These are phyloP conservation scores for Seiridium unicorne DNA, from an alignment of 2,329 filamentous ascomycete genomes.

Conservation along the genomic window DNA sequence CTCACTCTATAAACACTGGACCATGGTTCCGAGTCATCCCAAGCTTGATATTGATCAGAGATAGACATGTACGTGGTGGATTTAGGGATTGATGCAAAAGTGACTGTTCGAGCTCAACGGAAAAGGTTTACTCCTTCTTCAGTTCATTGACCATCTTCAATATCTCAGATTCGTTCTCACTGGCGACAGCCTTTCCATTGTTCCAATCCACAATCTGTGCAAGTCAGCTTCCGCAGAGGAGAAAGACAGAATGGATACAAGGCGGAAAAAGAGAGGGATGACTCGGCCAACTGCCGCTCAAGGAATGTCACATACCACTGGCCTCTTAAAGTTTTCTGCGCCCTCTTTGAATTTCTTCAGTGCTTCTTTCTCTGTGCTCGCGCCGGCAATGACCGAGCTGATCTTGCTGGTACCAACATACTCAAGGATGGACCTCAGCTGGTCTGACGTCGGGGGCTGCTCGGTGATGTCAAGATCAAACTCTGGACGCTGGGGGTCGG, in stretches of 20 bases:
- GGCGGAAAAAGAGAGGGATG: too few species aligned
- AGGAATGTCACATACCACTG: constrained; percentile 61
- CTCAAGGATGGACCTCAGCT: constrained; percentile 79
- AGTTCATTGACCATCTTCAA: constrained; percentile 71
- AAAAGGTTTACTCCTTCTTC: constrained; percentile 24
- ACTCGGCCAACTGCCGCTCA: too few species aligned
- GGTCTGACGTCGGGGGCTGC: constrained; percentile 74
- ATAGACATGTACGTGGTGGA: background rate
- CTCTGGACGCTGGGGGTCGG: constrained; percentile 54
- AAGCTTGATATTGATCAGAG: too few species aligned
- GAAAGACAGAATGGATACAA: constrained; percentile 1
- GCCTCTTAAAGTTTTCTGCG: constrained; percentile 66
- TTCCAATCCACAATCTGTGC: constrained; percentile 81
- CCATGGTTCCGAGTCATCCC: too few species aligned
- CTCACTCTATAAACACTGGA: too few species aligned
- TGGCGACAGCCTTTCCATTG: constrained; percentile 76
- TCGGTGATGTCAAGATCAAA: constrained; percentile 90
- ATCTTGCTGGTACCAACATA: constrained; percentile 70
- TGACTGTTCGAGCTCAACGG: background rate
- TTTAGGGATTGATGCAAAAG: background rate
- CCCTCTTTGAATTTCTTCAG: constrained; percentile 74
- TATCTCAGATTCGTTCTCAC: constrained; percentile 85
- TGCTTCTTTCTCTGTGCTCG: constrained; percentile 72
- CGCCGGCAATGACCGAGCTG: constrained; percentile 66
- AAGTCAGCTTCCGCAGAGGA: constrained; percentile 19